Conservation (phyloP, 2,329 filamentous ascomycete genomes). For the Venturiaceae sp. region DNA sequence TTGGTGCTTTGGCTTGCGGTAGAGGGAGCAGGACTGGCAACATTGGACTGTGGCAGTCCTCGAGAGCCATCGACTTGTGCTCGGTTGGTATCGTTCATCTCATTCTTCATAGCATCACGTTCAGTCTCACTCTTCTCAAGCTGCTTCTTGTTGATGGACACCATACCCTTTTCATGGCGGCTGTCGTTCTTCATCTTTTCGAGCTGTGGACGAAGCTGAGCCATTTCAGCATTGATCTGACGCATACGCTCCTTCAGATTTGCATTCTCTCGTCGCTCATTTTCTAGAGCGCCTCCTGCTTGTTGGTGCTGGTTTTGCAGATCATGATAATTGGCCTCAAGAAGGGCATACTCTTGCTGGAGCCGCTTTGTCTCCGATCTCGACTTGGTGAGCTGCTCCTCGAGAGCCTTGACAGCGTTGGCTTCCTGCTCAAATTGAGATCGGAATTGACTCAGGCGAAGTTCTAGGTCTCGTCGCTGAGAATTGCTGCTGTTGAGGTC, state of each 20-base stretch:
- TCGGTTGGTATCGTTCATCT: constrained; percentile 48
- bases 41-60: neutral
- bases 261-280: constrained; percentile 82
- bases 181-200: constrained; percentile 90
- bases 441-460: constrained; percentile 76
- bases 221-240: constrained; percentile 70
- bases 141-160: constrained; percentile 98
- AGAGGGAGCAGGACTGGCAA: constrained; percentile 51
- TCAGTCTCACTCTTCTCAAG: constrained; percentile 81
- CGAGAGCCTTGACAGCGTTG: constrained; percentile 70
- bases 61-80: neutral
- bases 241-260: constrained; percentile 81
- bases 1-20: constrained; percentile 69
- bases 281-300: constrained; percentile 61
- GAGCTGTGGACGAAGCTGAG: constrained; percentile 76
- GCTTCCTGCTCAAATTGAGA: constrained; percentile 89
- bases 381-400: constrained; percentile 70
- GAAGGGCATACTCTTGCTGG: constrained; percentile 70
- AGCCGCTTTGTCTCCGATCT: constrained; percentile 76
- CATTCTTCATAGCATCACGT: constrained; percentile 74
- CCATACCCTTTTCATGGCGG: constrained; percentile 89
- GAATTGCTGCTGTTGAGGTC: constrained; percentile 71
- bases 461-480: constrained; percentile 90
- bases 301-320: constrained; percentile 75
- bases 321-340: constrained; percentile 75